Evolutionary conservation across 345 rosid species (phyloP).

Genomic region (Melaleuca quinquenervia): DNA sequence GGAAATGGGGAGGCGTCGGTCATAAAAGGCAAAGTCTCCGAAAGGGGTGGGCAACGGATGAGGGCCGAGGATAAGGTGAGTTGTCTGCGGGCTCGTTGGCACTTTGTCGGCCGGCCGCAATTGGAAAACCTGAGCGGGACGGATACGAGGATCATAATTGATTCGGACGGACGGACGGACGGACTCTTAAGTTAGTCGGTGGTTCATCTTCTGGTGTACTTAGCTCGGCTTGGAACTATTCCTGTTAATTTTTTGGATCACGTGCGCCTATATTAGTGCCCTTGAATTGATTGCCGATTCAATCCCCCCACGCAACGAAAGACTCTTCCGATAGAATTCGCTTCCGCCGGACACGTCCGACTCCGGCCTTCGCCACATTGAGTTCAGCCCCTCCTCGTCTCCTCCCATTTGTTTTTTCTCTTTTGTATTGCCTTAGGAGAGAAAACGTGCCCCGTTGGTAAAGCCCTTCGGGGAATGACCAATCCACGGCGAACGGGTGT

Average conservation of each 20-base stretch:
- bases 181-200: background rate
- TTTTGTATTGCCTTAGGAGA: background rate
- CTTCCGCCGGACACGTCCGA: background rate
- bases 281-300: background rate
- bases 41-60: background rate
- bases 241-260: background rate
- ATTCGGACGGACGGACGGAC: background rate
- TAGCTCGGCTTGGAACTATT: background rate
- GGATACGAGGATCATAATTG: background rate
- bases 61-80: background rate
- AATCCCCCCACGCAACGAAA: background rate
- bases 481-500: background rate
- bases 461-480: background rate
- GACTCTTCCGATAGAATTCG: background rate
- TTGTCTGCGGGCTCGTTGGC: background rate
- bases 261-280: background rate
- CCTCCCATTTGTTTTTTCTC: background rate
- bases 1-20: background rate
- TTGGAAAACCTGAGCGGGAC: background rate
- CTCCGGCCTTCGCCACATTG: background rate
- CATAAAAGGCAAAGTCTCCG: background rate
- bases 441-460: background rate
- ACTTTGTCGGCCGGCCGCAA: background rate
- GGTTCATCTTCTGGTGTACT: background rate
- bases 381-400: background rate